phyloP scores from a whole-genome alignment of 352 stramenopile genomes.

The Phytophthora syringae region DNA sequence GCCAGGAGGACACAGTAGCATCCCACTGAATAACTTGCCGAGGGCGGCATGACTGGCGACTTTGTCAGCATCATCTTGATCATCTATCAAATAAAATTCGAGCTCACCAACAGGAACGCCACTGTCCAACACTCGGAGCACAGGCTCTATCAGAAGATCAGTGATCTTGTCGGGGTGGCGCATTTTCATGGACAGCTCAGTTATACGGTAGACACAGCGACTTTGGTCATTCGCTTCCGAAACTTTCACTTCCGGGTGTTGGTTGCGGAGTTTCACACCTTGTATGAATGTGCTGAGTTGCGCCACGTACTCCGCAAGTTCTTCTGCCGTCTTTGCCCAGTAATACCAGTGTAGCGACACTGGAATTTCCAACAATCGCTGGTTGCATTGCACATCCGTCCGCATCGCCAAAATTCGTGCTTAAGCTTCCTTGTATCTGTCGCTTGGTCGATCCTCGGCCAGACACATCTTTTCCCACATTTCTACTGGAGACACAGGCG shows the following conservation, averaged over 20 bases:
- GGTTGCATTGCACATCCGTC: background rate
- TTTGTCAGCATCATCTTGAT: background rate
- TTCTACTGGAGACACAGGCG: background rate
- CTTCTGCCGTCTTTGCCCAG: constrained; percentile 8
- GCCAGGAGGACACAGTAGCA: constrained; percentile 10
- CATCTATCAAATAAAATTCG: constrained; percentile 4
- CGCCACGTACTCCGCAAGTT: constrained; percentile 12
- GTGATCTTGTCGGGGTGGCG: background rate
- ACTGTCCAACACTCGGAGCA: constrained; percentile 7
- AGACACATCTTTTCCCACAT: constrained; percentile 14
- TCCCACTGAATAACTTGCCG: constrained; percentile 14
- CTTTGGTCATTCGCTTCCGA: background rate
- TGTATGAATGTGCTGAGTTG: constrained; percentile 5
- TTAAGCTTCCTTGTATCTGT: constrained; percentile 15
- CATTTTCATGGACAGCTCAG: constrained; percentile 7
- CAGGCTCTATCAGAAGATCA: constrained; percentile 4
- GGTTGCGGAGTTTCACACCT: background rate
- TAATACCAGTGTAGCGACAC: constrained; percentile 13
- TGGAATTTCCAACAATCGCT: constrained; percentile 12
- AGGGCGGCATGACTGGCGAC: background rate
- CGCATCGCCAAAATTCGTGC: constrained; percentile 13
- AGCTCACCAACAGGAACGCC: constrained; percentile 10
- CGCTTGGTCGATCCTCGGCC: constrained; percentile 9
- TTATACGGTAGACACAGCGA: constrained; percentile 10
- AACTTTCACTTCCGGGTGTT: background rate